phyloP scores from a whole-genome alignment of 2,329 filamentous ascomycete genomes.

The Orbilia brochopaga region DNA sequence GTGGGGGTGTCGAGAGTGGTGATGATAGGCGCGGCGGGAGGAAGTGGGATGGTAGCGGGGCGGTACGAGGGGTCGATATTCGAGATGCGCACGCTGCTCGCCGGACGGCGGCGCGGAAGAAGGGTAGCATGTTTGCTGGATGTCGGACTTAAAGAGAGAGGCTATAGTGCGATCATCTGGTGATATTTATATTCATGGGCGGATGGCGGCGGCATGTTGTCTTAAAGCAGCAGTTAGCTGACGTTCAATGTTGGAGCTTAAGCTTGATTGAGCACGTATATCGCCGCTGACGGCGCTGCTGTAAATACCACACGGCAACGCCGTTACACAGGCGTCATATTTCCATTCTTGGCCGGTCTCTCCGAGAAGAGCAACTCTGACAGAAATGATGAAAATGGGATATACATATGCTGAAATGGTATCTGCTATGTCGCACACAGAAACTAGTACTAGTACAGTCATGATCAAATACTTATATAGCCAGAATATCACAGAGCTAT shows the following conservation, averaged over 20 bases:
- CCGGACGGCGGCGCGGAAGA: neutral
- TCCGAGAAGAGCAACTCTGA: no score
- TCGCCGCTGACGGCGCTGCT: neutral
- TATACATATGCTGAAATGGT: no score
- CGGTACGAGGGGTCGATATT: neutral
- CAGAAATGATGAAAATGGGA: neutral
- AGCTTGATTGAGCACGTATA: neutral
- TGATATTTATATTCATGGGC: neutral
- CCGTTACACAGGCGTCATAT: neutral
- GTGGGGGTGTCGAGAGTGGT: neutral
- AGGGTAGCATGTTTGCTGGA: conserved; percentile 1
- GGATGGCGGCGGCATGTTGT: neutral
- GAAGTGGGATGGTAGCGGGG: neutral
- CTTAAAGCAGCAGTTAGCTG: no score
- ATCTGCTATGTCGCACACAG: no score
- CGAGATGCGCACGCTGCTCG: neutral
- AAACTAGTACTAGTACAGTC: no score
- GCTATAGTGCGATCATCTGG: neutral
- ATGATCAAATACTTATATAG: no score
- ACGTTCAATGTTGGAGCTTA: no score
- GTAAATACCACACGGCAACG: conserved; percentile 6
- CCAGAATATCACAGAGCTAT: neutral
- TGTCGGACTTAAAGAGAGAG: neutral
- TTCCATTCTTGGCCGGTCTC: no score
- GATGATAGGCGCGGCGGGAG: neutral